Evolutionary conservation across 768 basidiomycete species (phyloP).

Genomic region (Phaeotremella fagi): DNA sequence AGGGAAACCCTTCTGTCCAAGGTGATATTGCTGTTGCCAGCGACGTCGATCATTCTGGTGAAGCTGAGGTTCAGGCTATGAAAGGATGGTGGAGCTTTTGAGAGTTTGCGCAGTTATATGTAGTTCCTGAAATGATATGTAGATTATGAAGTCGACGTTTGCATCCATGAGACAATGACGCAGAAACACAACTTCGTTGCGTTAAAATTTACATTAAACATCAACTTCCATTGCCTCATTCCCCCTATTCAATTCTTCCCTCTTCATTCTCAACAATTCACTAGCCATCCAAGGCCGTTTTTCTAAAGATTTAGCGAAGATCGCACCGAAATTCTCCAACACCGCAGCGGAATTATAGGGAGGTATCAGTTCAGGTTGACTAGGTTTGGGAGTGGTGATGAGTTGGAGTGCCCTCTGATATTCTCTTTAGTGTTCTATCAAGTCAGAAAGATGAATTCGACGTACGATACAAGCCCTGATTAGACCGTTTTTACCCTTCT

Average conservation of each 20-base stretch:
- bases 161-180: no score
- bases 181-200: no score
- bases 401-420: slow-evolving; percentile 11
- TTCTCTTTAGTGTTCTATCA: neutral
- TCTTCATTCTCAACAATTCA: slow-evolving; percentile 25
- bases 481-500: slow-evolving; percentile 19
- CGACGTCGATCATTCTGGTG: no score
- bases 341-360: slow-evolving; percentile 12
- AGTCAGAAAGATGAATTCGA: neutral
- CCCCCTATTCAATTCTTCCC: neutral
- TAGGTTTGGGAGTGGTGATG: slow-evolving; percentile 20
- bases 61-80: no score
- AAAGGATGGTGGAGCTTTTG: no score
- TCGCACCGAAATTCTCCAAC: slow-evolving; percentile 20
- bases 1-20: no score
- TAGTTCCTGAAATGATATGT: no score
- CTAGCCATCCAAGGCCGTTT: slow-evolving; percentile 27
- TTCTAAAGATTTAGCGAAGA: slow-evolving; percentile 19
- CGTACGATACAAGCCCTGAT: slow-evolving; percentile 29
- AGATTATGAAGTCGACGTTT: no score
- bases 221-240: neutral
- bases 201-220: neutral
- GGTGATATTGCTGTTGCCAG: no score
- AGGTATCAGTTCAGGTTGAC: neutral
- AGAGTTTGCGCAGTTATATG: no score